Base-by-base conservation (phyloP, 441 rosid species). In the Dalechampia spathulata region DNA sequence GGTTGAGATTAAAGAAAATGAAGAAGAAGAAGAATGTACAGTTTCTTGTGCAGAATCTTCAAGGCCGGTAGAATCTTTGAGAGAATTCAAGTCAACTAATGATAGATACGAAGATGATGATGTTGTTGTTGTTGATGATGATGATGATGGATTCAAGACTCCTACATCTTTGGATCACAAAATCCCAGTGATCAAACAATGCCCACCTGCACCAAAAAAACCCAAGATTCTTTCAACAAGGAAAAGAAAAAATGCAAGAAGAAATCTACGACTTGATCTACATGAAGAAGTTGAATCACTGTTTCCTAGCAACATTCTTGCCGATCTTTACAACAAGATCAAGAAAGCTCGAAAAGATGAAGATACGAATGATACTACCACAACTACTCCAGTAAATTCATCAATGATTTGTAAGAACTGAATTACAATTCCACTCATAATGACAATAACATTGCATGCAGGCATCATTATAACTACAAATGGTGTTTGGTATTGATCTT, bases 181-280 rank as follows among this genome's bases (percentile, higher is more conserved):
- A 75, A 86, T 86, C 48, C 78, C 86, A 1, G 72, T 27, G 37
- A 56, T 39, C 41, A 68, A 45, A 44, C 60, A 72, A 59, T 89
- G 97, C 48, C 95, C 97, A 26, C 74, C 83, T 7, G 90, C 86
- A 36, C 97, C 97, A 2, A 76, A 67, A 72, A 86, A 78, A 61
- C 68, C 74, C 2, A 56, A 65, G 67, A 62, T 52, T 30, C 47
- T 64, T 8, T 26, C 55, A 6, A 4, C 34, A 30, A 71, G 63
- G 49, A 77, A 77, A 63, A 72, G 74, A 67, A 60, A 70, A 41
- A 46, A 30, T 28, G 57, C 20, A 17, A 40, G 61, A 6, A 16
- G 52, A 63, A 51, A 45, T 25, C 66, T 56, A 43, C 76, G 46
- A 9, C 66, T 71, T 42, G 82, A 85, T 74, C 67, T 76, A 37